Percentiles rank a stretch among this genome's conserved stretches.
phyloP scores from a whole-genome alignment of 2,329 filamentous ascomycete genomes.

The Claviceps humidiphila region DNA sequence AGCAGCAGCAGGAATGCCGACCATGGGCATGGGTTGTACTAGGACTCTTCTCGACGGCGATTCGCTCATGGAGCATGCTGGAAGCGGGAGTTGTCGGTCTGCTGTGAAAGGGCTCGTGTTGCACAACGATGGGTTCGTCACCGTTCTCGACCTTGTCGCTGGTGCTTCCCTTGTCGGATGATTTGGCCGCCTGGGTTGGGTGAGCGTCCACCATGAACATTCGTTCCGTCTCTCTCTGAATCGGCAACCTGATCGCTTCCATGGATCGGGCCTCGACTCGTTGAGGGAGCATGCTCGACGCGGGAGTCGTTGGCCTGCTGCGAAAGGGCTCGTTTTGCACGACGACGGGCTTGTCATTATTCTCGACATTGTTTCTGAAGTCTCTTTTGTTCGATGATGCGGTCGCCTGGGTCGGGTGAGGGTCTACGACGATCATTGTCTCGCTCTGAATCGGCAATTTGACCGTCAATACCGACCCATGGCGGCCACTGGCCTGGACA shows the following conservation, averaged over 20 bases:
- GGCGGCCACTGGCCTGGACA: neutral
- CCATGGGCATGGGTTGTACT: neutral
- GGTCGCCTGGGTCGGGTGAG: neutral
- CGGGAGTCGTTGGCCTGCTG: neutral
- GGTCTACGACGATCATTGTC: neutral
- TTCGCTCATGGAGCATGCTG: neutral
- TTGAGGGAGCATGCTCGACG: neutral
- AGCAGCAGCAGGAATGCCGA: conserved; percentile 12
- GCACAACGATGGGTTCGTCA: neutral
- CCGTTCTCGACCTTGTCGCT: neutral
- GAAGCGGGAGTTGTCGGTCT: neutral
- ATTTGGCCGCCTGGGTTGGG: neutral
- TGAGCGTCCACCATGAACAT: neutral
- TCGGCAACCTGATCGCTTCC: neutral
- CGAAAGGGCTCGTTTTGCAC: neutral
- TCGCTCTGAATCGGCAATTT: neutral
- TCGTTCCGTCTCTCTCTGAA: neutral
- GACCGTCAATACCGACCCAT: neutral
- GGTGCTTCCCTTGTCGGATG: too few species aligned
- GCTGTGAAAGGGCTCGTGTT: neutral
- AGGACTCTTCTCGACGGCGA: neutral
- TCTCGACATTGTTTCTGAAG: neutral
- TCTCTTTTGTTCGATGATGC: neutral
- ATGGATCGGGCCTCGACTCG: neutral
- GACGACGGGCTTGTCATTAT: neutral